Base-by-base conservation (phyloP, 2,329 filamentous ascomycete species). In the Diaporthe amygdali region DNA sequence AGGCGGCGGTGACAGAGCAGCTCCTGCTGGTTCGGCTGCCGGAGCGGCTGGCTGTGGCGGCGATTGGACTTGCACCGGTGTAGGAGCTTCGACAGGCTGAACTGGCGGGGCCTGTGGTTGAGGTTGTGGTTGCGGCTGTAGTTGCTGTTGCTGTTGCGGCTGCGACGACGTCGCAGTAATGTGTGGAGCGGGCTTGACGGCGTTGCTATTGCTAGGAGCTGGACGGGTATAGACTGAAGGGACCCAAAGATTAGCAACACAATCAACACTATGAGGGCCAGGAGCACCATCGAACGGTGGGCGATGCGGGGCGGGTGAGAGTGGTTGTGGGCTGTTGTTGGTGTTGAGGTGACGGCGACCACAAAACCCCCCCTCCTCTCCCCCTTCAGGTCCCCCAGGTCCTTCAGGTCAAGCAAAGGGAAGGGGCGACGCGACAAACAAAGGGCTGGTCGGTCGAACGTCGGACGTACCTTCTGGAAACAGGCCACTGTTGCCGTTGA, bases 381-480 rank as follows among this genome's bases (percentile, higher is more conserved):
- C 56, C 56, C 56, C 41, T 5, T 46, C 41, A n/a, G n/a, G n/a
- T n/a, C n/a, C n/a, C n/a, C n/a, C n/a, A n/a, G n/a, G n/a, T 34
- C 32, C 20, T 17, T 37, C 59, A 46, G 37, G 49, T 32, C 41
- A 17, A 14, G 51, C 66, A 22, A 15, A 46, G n/a, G 49, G 66
- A 47, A 59, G 39, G 49, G 66, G n/a, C 52, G 41, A 12, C 44
- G 66, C 66, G 41, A 49, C 66, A 68, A 32, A 47, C 63, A 44
- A 32, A 37, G 41, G 44, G 30, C 44, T 27, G 70, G n/a, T n/a
- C n/a, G n/a, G n/a, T n/a, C n/a, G n/a, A n/a, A n/a, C n/a, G n/a
- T n/a, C n/a, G n/a, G 71, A 82, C 87, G 73, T 81, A 95, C 94
- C 93, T 89, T 96, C 93, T 27, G 94, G 94, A 77, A 96, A 96